phyloP scores from a whole-genome alignment of 2,329 filamentous ascomycete species.

The Fusarium keratoplasticum region DNA sequence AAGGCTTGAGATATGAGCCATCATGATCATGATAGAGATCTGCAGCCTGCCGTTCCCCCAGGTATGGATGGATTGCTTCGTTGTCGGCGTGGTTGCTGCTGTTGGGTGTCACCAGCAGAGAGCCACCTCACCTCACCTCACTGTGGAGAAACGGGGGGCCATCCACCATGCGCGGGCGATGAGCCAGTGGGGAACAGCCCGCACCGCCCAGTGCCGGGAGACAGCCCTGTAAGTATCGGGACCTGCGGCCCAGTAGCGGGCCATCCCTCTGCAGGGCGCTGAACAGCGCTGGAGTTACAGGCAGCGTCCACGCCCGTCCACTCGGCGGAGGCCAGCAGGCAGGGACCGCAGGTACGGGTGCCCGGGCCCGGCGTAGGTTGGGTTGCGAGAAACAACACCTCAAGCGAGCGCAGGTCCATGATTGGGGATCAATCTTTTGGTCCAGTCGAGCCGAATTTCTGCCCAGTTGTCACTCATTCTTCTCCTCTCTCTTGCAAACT shows the following conservation, averaged over 20 bases:
- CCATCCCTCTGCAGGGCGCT: slow-evolving; percentile 25
- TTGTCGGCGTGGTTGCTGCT: slow-evolving; percentile 4
- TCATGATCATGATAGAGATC: slow-evolving; percentile 7
- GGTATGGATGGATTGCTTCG: slow-evolving; percentile 10
- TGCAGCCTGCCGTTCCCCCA: slow-evolving; percentile 4
- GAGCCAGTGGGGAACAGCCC: slow-evolving; percentile 28
- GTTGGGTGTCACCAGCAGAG: slow-evolving; percentile 3
- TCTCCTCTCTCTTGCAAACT: slow-evolving; percentile 15
- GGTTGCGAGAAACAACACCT: slow-evolving; percentile 39
- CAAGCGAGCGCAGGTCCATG: slow-evolving; percentile 30
- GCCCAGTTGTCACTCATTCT: slow-evolving; percentile 20
- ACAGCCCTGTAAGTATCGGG: slow-evolving; percentile 21
- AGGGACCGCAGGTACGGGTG: slow-evolving; percentile 16
- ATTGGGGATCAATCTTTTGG: slow-evolving; percentile 37
- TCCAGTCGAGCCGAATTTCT: slow-evolving; percentile 27
- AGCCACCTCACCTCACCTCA: slow-evolving; percentile 13
- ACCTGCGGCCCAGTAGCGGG: background rate
- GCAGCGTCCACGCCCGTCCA: slow-evolving; percentile 6
- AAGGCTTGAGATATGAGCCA: background rate
- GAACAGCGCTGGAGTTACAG: slow-evolving; percentile 32
- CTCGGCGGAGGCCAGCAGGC: background rate
- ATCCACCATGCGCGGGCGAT: background rate
- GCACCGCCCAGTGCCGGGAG: slow-evolving; percentile 6
- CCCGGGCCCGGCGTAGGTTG: slow-evolving; percentile 9
- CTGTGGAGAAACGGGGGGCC: slow-evolving; percentile 12